Evolutionary conservation across 2,329 filamentous ascomycete species (phyloP), one percentile per base, ranked within the genome.

Genomic region (Verticillium longisporum): DNA sequence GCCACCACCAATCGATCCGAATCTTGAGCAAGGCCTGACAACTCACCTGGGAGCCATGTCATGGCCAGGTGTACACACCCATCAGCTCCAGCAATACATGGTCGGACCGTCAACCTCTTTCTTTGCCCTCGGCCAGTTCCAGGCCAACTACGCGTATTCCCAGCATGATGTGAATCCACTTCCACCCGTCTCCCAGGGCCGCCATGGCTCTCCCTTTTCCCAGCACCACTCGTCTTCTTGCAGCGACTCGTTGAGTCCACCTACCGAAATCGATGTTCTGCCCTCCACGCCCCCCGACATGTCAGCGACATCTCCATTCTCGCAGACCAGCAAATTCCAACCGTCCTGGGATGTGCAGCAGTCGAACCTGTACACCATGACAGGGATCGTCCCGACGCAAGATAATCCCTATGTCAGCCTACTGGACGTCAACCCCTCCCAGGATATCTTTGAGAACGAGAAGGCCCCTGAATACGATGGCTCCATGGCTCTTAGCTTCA

Each of bases 261-360:
- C 69, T 3, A 67, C 73, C 4, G 76, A 78, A n/a, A 73, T 71
- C 60, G 77, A 80, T 58, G 69, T 71, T 31, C 72, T 70, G 58
- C 77, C 76, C 10, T 68, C 69, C 33, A 78, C 78, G 2, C 75
- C 76, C 1, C 68, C 71, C 14, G 77, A 77, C 54, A 66, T 69
- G 34, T 67, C 70, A 32, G 56, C 70, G 18, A 66, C 72, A 55
- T 69, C 73, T n/a, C 72, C 72, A 1, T 73, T 65, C 53, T 61
- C 67, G 6, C 53, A 60, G 15, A 67, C 69, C 1, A 63, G 66
- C 55, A 57, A 61, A 11, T 61, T 54, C 32, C 13, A 31, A 1
- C 45, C 53, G 10, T 34, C 54, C 3, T 65, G 62, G 61, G 58
- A 60, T 9, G 6, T 32, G 10, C 58, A 53, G 3, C 60, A 62